Conservation (phyloP, 2,329 filamentous ascomycete species). For the Colletotrichum sp. region DNA sequence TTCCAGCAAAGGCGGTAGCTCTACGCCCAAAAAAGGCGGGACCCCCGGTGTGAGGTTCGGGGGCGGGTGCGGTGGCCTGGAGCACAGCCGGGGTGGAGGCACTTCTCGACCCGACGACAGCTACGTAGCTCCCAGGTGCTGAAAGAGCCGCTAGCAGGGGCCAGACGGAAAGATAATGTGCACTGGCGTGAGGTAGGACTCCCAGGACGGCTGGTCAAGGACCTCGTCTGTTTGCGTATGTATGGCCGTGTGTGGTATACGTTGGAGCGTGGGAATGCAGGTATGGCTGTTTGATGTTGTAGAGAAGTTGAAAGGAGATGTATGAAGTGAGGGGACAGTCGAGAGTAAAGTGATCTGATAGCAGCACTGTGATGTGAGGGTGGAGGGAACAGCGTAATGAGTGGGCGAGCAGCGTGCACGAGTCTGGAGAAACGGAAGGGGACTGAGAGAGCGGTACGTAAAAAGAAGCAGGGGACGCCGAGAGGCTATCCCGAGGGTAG, state of each 20-base stretch:
- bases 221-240: slow-evolving; percentile 11
- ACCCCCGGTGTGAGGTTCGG: slow-evolving; percentile 14
- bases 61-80: slow-evolving; percentile 15
- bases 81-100: not conserved
- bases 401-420: slow-evolving; percentile 9
- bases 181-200: not conserved
- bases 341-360: not conserved
- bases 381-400: slow-evolving; percentile 13
- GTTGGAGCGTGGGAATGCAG: not conserved
- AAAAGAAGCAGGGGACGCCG: slow-evolving; percentile 9
- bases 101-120: slow-evolving; percentile 1
- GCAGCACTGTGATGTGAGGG: not conserved
- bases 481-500: slow-evolving; percentile 10
- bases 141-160: slow-evolving; percentile 3
- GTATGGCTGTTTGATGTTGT: not conserved
- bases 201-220: not conserved
- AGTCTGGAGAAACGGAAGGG: not conserved
- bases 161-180: not conserved
- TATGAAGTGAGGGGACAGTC: not conserved
- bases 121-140: not conserved
- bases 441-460: slow-evolving; percentile 8
- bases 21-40: slow-evolving; percentile 9
- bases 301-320: not conserved
- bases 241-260: not conserved
- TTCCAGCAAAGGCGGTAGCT: slow-evolving; percentile 12